Base-by-base conservation (phyloP, 257 asterid genomes). In the Rhazya stricta region DNA sequence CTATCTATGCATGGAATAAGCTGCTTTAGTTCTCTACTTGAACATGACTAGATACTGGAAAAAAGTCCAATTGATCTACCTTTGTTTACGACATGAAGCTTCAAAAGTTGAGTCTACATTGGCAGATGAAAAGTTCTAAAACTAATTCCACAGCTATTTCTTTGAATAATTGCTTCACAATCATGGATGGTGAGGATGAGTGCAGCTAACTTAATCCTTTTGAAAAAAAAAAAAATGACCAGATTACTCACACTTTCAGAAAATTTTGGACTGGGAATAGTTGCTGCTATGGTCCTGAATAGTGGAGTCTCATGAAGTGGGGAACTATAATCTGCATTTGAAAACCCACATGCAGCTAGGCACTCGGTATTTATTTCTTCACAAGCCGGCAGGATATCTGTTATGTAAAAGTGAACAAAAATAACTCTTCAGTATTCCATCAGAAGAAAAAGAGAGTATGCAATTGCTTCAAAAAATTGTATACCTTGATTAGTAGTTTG, bases 181-280 rank as follows among this genome's bases (percentile, higher is more conserved):
- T 25, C 62, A 48, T 11, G 56, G 23, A 21, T 11, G 5, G 41
- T 32, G 68, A 32, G 36, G 43, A 18, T 27, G 2, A 25, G 53
- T 13, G 23, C 29, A 54, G 51, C 16, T 9, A 36, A 25, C 25
- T 21, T 37, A 39, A 41, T 27, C 15, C 27, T 27, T n/a, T n/a
- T n/a, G n/a, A 67, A 56, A 30, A 45, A 41, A 66, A 39, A 18
- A 23, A 43, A 66, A 60, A 76, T 76, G 75, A 54, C 78, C 76
- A 48, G 68, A 58, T 76, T 67, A 81, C 99, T 88, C 89, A 92
- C 99, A 70, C 99, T 95, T 90, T 92, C 99, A 18, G 98, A 92
- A 83, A 95, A 95, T 80, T 89, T 83, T 53, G 99, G 99, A 77
- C 93, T 95, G 67, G 99, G 98, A 83, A 92, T 90, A 56, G 93